These are phyloP conservation scores for Vitis hybrid DNA, from an alignment of 177 flowering plant genomes.

Conservation along the genomic window DNA sequence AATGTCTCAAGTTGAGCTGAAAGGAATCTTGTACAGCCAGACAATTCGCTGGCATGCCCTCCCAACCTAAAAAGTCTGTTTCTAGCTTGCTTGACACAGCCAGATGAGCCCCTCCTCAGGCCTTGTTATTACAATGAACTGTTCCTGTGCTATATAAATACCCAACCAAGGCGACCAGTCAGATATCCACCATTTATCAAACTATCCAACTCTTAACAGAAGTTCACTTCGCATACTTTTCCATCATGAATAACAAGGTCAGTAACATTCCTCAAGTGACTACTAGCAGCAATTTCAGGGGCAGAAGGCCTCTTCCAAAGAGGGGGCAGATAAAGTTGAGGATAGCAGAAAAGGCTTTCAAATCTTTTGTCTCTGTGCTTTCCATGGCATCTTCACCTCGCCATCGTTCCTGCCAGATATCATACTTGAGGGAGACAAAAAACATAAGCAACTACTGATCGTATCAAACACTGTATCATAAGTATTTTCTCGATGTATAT, in stretches of 20 bases:
- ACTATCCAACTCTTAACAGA: not conserved
- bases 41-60: constrained; percentile 39
- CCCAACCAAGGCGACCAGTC: not conserved
- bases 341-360: constrained; percentile 52
- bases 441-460: not conserved
- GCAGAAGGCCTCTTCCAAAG: constrained; percentile 39
- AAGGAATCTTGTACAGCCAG: constrained; percentile 31
- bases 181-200: constrained; percentile 2
- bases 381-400: constrained; percentile 34
- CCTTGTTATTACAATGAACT: constrained; percentile 5
- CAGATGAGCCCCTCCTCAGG: not conserved
- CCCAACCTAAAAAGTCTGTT: constrained; percentile 17
- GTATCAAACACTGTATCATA: constrained; percentile 6
- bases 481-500: not conserved
- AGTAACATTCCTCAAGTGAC: constrained; percentile 20
- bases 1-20: constrained; percentile 20
- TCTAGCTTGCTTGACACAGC: constrained; percentile 5
- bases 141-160: constrained; percentile 22
- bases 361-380: constrained; percentile 41
- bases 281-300: constrained; percentile 10
- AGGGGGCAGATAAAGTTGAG: constrained; percentile 61
- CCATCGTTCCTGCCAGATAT: constrained; percentile 15
- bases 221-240: not conserved
- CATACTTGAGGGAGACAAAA: constrained; percentile 2
- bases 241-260: constrained; percentile 36